Base-by-base conservation (phyloP, 2,329 filamentous ascomycete species). In the Cercospora zeae-maydis region DNA sequence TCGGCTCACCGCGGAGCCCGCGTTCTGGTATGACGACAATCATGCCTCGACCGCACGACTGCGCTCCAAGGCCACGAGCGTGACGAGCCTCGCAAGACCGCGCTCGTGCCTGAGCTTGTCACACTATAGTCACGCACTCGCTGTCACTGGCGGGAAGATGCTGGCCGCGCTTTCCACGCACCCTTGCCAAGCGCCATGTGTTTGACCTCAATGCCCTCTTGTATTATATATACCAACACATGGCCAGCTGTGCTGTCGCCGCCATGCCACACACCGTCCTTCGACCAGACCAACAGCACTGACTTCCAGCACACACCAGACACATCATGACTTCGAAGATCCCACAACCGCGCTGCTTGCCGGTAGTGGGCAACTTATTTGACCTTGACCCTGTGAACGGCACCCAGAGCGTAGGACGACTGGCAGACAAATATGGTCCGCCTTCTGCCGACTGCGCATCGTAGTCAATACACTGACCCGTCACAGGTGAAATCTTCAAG, bases 301-400 rank as follows among this genome's bases (percentile, higher is more conserved):
- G 21, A 2, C 19, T 13, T 13, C 5, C 39, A 21, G 13, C 39
- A 45, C 19, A 2, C 11, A 45, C 2, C 16, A 45, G 4, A 10
- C 39, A 7, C 21, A 45, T n/a, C 9, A 55, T 59, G 56, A 19
- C 62, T 14, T 52, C 58, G 4, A 61, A 57, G 4, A 87, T 91
- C 59, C 88, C 88, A 1, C 82, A 84, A 54, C 88, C 88, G 24
- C 81, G 81, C 56, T 85, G 84, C 3, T 77, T 88, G 62, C 88
- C 86, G 1, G 73, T 90, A 30, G 65, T 91, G 19, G 88, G 88
- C 24, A 88, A 91, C 67, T 71, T 88, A 24, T 76, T 78, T 60
- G 86, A 89, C 65, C 81, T 92, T 63, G 83, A 88, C 64, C 74
- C 80, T 0, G 80, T 82, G n/a, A 79, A 82, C 24, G 83, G 86